A percentile compares a stretch with the other conserved stretches of the same genome.
Conservation (phyloP, 1,284 basidiomycete genomes). For the Apiotrichum siamense region DNA sequence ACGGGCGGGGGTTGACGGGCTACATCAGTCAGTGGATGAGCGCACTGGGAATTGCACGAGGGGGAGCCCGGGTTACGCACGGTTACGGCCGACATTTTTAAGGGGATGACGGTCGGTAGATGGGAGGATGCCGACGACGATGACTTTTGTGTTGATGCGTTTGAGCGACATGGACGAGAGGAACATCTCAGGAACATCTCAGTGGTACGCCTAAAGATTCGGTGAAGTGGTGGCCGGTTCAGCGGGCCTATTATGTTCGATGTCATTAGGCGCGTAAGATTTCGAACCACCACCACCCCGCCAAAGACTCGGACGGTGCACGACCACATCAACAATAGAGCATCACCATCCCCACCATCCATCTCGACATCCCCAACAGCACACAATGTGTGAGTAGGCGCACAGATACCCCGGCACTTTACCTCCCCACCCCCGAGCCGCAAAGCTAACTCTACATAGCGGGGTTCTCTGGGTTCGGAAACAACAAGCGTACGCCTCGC, state of each 20-base stretch:
- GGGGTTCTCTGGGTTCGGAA: constrained; percentile 37
- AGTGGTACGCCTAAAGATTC: no score
- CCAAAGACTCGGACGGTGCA: no score
- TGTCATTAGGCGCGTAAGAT: no score
- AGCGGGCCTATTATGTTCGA: no score
- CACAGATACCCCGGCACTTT: no score
- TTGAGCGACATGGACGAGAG: background rate
- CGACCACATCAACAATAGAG: no score
- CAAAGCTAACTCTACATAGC: no score
- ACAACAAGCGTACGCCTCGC: constrained; percentile 18
- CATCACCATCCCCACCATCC: no score
- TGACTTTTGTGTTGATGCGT: background rate
- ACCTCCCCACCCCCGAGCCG: background rate
- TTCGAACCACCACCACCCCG: no score
- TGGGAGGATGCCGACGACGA: background rate
- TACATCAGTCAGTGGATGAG: constrained; percentile 15
- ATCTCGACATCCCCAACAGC: background rate
- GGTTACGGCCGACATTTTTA: constrained; percentile 32
- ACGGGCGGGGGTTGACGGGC: constrained; percentile 98
- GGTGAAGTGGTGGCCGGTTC: no score
- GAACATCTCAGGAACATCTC: background rate
- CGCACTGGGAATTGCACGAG: background rate
- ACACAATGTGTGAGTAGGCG: constrained; percentile 4
- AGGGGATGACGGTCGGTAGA: background rate
- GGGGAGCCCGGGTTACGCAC: constrained; percentile 1